Conservation (phyloP, 2,329 filamentous ascomycete species). For the Epichloe typhina region DNA sequence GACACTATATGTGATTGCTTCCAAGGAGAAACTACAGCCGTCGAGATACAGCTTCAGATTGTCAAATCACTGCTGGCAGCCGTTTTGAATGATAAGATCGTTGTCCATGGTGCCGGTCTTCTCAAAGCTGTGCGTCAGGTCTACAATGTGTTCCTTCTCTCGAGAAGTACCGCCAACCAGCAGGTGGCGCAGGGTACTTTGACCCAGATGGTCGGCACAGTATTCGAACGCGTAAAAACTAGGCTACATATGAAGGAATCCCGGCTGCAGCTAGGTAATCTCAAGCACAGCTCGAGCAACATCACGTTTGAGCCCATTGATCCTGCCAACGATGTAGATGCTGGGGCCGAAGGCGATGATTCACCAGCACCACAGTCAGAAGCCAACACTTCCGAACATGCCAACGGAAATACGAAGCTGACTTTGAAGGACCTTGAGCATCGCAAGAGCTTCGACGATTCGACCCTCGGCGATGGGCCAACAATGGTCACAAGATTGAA, state of each 20-base stretch:
- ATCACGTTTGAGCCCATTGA: slow-evolving; percentile 36
- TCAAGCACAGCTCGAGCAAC: slow-evolving; percentile 40
- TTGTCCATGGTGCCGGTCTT: slow-evolving; percentile 90
- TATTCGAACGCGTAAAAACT: slow-evolving; percentile 87
- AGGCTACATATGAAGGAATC: slow-evolving; percentile 79
- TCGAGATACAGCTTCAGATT: slow-evolving; percentile 92
- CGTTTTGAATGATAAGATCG: slow-evolving; percentile 95
- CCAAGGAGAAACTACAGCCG: slow-evolving; percentile 84
- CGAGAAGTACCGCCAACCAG: slow-evolving; percentile 86
- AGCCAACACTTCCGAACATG: slow-evolving; percentile 15
- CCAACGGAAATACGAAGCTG: slow-evolving; percentile 38
- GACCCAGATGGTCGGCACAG: slow-evolving; percentile 96
- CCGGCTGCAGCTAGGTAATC: slow-evolving; percentile 43
- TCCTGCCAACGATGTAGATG: slow-evolving; percentile 20
- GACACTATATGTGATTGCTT: slow-evolving; percentile 99
- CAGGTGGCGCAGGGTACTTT: slow-evolving; percentile 93
- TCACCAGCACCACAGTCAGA: slow-evolving; percentile 21
- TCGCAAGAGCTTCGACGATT: slow-evolving; percentile 57
- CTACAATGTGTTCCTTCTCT: slow-evolving; percentile 97
- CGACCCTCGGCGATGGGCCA: slow-evolving; percentile 50
- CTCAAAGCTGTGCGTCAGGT: slow-evolving; percentile 95
- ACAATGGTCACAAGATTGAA: slow-evolving; percentile 54
- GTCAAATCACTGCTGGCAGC: slow-evolving; percentile 93
- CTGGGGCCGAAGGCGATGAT: slow-evolving; percentile 24
- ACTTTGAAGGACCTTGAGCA: slow-evolving; percentile 55